These are phyloP conservation scores for Exophiala alcalophila DNA, from an alignment of 2,329 filamentous ascomycete species.

Conservation along the genomic window DNA sequence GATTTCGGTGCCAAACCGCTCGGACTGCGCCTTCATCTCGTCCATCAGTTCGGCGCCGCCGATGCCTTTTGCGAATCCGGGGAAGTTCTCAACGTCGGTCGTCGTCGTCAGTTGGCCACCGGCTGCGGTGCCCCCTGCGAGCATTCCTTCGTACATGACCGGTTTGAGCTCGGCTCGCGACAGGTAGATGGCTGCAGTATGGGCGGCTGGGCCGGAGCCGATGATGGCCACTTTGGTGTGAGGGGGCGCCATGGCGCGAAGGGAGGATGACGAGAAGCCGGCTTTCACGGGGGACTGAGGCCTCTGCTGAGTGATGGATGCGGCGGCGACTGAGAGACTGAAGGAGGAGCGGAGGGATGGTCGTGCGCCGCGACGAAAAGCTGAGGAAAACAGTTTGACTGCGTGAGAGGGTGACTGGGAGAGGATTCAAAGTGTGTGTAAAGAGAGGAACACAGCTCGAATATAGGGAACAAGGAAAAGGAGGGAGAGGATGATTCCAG, in stretches of 20 bases:
- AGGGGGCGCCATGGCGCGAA: conserved; percentile 70
- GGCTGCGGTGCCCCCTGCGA: conserved; percentile 93
- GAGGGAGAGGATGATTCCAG: conserved; percentile 6
- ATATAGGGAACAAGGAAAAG: background rate
- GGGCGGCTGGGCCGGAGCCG: conserved; percentile 94
- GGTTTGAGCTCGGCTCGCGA: conserved; percentile 91
- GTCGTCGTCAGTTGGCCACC: conserved; percentile 97
- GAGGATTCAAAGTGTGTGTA: background rate
- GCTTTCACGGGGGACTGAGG: conserved; percentile 36
- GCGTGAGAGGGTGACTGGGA: conserved; percentile 26
- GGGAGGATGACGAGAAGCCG: conserved; percentile 38
- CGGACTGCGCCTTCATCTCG: conserved; percentile 86
- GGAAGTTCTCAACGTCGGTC: conserved; percentile 97
- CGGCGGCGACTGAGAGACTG: conserved; percentile 68
- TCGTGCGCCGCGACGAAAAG: conserved; percentile 58
- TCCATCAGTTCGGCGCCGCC: conserved; percentile 91
- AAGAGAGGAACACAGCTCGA: too few relatives aligned
- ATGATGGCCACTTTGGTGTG: conserved; percentile 50
- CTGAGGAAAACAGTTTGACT: conserved; percentile 91
- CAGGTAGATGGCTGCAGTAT: conserved; percentile 96
- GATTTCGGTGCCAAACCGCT: conserved; percentile 88
- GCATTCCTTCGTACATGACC: conserved; percentile 95
- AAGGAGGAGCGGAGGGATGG: conserved; percentile 68
- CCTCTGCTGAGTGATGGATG: conserved; percentile 63
- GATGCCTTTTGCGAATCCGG: conserved; percentile 86